Evolutionary conservation across 225 moss, liverwort and hornwort species (phyloP).

Genomic region (Lunularia cruciata): DNA sequence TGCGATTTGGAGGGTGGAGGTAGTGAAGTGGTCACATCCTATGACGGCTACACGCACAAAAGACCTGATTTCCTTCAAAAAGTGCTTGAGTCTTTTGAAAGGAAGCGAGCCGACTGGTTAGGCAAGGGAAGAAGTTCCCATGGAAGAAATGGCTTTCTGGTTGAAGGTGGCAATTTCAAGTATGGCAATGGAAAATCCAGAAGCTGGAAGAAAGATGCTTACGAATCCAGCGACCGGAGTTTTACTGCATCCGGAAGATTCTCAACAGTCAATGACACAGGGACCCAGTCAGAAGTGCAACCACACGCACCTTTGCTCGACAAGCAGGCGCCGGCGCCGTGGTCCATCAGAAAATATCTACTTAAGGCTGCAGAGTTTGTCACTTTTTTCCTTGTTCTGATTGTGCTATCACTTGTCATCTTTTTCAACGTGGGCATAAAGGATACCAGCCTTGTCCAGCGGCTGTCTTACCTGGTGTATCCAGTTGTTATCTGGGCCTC

Average conservation of each 20-base stretch:
- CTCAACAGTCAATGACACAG: conserved; percentile 16
- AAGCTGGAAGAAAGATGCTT: conserved; percentile 24
- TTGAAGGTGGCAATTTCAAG: conserved; percentile 22
- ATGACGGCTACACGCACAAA: conserved; percentile 14
- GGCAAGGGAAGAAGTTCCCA: conserved; percentile 28
- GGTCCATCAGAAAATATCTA: conserved; percentile 60
- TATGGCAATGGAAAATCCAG: conserved; percentile 27
- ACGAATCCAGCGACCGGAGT: conserved; percentile 29
- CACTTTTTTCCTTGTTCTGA: conserved; percentile 69
- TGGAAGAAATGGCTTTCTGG: conserved; percentile 33
- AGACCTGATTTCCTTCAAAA: conserved; percentile 29
- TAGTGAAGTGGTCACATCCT: conserved; percentile 18
- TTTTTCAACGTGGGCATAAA: conserved; percentile 91
- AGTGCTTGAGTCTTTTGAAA: conserved; percentile 33
- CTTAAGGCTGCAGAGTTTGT: conserved; percentile 75
- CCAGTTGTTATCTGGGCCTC: conserved; percentile 96
- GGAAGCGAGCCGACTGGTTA: conserved; percentile 38
- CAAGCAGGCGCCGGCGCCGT: conserved; percentile 44
- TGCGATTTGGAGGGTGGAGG: conserved; percentile 28
- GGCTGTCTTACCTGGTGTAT: conserved; percentile 89
- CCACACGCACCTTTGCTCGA: conserved; percentile 32
- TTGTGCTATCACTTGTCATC: conserved; percentile 73
- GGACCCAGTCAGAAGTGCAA: conserved; percentile 27
- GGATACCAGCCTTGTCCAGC: conserved; percentile 66
- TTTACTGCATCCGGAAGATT: conserved; percentile 27